A percentile compares a stretch with the other conserved stretches of the same genome.
phyloP scores from a whole-genome alignment of 306 rosid species.

The Cucurbita moschata region DNA sequence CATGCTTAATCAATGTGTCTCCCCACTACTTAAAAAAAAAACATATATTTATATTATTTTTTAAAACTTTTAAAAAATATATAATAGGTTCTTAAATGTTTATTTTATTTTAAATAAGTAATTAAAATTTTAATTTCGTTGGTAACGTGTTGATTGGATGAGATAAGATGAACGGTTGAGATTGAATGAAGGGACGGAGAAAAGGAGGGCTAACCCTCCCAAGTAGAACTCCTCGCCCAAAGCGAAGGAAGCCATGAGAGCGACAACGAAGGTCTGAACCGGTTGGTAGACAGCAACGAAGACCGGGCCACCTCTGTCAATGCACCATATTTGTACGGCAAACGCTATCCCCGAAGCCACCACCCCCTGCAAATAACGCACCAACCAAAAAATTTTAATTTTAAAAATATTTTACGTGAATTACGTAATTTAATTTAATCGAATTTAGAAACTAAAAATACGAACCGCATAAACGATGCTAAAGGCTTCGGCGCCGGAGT shows the following conservation, averaged over 20 bases:
- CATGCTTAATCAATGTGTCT: slow-evolving; percentile 6
- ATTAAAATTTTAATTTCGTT: no score
- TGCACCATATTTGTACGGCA: slow-evolving; percentile 99
- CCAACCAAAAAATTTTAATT: not conserved
- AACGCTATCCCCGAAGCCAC: slow-evolving; percentile 97
- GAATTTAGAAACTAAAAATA: no score
- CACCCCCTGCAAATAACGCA: slow-evolving; percentile 53
- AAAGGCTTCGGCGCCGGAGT: slow-evolving; percentile 65
- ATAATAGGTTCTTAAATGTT: no score
- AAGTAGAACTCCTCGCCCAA: slow-evolving; percentile 87
- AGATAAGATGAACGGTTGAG: not conserved
- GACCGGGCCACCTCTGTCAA: slow-evolving; percentile 98
- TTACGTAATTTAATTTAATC: no score
- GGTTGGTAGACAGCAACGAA: slow-evolving; percentile 98
- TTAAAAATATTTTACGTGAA: no score
- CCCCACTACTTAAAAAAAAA: not conserved
- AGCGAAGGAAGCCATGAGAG: slow-evolving; percentile 90
- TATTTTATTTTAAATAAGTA: no score
- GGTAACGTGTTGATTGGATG: not conserved
- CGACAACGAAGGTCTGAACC: slow-evolving; percentile 94
- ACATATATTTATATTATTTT: no score
- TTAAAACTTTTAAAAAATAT: no score
- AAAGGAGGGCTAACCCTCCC: slow-evolving; percentile 49
- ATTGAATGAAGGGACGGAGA: not conserved
- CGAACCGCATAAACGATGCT: slow-evolving; percentile 50